phyloP scores from a whole-genome alignment of 1,284 basidiomycete genomes.

The Porodaedalea pini region DNA sequence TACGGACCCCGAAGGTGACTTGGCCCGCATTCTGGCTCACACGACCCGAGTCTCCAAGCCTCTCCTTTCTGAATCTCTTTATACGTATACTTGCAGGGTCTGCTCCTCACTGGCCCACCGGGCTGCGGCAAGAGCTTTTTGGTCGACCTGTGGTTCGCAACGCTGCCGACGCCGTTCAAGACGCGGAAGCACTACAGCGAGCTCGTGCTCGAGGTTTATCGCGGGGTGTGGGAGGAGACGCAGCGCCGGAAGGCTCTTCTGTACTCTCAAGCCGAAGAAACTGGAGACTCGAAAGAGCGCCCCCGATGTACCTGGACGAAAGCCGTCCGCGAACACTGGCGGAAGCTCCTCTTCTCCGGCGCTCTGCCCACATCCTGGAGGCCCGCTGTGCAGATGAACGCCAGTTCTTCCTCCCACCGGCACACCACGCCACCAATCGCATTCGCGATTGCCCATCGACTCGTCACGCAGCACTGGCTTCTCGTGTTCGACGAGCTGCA shows the following conservation, averaged over 20 bases:
- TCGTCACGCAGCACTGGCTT: slow-evolving; percentile 51
- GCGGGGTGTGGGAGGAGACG: slow-evolving; percentile 57
- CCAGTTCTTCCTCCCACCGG: slow-evolving; percentile 17
- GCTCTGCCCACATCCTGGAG: slow-evolving; percentile 40
- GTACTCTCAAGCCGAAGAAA: slow-evolving; percentile 23
- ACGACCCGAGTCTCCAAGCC: too few relatives aligned
- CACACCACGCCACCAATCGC: slow-evolving; percentile 36
- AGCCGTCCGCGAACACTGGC: slow-evolving; percentile 37
- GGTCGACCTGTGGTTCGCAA: slow-evolving; percentile 62
- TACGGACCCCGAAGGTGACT: slow-evolving; percentile 55
- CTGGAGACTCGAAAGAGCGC: slow-evolving; percentile 27
- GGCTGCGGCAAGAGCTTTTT: slow-evolving; percentile 75
- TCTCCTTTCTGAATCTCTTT: background rate
- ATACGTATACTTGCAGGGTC: slow-evolving; percentile 45
- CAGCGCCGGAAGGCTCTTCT: slow-evolving; percentile 40
- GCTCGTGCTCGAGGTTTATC: slow-evolving; percentile 67
- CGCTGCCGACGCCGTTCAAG: slow-evolving; percentile 57
- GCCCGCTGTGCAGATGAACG: slow-evolving; percentile 21
- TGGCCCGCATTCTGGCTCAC: background rate
- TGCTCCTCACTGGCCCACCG: slow-evolving; percentile 73
- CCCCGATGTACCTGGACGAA: slow-evolving; percentile 34
- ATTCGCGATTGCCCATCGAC: slow-evolving; percentile 45
- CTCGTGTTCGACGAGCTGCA: slow-evolving; percentile 72
- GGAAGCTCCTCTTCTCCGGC: slow-evolving; percentile 32
- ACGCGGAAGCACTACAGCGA: slow-evolving; percentile 65